Conservation (phyloP, 2,329 filamentous ascomycete genomes). For the Cladosporium sp. region DNA sequence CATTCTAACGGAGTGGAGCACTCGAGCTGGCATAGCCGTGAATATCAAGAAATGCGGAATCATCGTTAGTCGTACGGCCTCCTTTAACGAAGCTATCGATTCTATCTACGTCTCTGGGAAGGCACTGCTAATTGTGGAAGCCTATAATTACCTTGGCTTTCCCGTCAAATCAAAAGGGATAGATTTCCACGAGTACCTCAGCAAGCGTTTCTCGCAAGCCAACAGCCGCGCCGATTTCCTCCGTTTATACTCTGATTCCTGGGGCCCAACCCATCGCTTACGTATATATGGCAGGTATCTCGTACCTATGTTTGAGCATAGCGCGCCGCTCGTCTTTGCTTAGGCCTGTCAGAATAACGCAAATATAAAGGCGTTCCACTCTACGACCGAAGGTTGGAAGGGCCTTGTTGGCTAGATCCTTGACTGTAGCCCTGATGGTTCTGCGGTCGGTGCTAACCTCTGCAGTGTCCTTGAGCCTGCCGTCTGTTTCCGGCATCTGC, state of each 20-base stretch:
- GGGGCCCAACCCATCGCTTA: background rate
- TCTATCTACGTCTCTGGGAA: background rate
- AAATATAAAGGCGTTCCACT: background rate
- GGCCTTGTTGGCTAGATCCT: background rate
- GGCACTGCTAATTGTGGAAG: background rate
- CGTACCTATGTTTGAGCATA: background rate
- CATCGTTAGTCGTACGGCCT: background rate
- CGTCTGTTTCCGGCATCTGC: background rate
- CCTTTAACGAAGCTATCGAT: background rate
- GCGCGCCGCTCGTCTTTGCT: background rate
- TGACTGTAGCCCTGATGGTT: background rate
- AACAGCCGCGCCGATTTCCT: background rate
- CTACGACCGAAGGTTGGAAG: background rate
- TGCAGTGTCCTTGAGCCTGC: background rate
- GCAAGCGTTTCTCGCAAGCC: background rate
- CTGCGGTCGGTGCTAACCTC: background rate
- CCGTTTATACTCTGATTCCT: background rate
- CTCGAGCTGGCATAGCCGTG: background rate
- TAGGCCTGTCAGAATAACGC: background rate
- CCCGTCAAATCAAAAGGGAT: background rate
- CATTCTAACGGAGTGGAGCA: background rate
- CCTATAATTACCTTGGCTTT: slow-evolving; percentile 9
- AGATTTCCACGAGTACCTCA: background rate
- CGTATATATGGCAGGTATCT: background rate
- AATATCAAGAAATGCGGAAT: background rate